phyloP scores from a whole-genome alignment of 1,284 basidiomycete genomes.

The Ustilago crameri region DNA sequence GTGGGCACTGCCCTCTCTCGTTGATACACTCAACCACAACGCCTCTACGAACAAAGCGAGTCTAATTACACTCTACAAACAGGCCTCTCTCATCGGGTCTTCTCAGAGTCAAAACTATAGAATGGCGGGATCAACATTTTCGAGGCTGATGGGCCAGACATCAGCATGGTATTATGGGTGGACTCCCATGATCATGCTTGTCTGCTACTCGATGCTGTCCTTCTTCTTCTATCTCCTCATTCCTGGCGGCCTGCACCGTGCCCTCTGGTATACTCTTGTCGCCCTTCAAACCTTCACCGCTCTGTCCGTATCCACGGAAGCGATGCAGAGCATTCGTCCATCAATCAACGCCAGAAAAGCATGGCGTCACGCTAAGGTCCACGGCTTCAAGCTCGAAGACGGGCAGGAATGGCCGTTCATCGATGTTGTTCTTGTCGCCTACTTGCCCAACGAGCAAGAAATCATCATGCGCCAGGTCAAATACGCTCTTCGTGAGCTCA shows the following conservation, averaged over 20 bases:
- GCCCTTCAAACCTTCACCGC: constrained; percentile 56
- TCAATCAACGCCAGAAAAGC: constrained; percentile 53
- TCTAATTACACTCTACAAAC: constrained; percentile 4
- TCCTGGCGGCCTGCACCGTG: constrained; percentile 46
- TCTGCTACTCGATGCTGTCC: constrained; percentile 43
- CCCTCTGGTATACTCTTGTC: constrained; percentile 50
- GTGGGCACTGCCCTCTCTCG: too few relatives aligned
- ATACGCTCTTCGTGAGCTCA: constrained; percentile 55
- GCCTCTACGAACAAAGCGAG: neutral
- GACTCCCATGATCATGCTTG: constrained; percentile 58
- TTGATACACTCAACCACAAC: neutral
- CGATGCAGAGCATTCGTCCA: constrained; percentile 56
- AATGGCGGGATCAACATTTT: constrained; percentile 19
- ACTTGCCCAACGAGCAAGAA: constrained; percentile 60
- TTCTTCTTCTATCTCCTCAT: constrained; percentile 58
- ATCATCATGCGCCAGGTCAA: constrained; percentile 60
- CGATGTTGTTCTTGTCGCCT: constrained; percentile 59
- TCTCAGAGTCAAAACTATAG: too few relatives aligned
- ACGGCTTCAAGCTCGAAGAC: constrained; percentile 50
- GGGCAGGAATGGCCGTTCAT: constrained; percentile 56
- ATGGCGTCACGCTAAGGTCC: constrained; percentile 44
- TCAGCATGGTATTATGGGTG: constrained; percentile 50
- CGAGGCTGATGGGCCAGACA: constrained; percentile 16
- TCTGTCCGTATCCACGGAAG: constrained; percentile 55
- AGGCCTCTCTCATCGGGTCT: too few relatives aligned